A percentile compares a stretch with the other conserved stretches of the same genome.
Evolutionary conservation across 495 filamentous ascomycete genomes (phyloP).

Genomic region (Durotheca rogersii): DNA sequence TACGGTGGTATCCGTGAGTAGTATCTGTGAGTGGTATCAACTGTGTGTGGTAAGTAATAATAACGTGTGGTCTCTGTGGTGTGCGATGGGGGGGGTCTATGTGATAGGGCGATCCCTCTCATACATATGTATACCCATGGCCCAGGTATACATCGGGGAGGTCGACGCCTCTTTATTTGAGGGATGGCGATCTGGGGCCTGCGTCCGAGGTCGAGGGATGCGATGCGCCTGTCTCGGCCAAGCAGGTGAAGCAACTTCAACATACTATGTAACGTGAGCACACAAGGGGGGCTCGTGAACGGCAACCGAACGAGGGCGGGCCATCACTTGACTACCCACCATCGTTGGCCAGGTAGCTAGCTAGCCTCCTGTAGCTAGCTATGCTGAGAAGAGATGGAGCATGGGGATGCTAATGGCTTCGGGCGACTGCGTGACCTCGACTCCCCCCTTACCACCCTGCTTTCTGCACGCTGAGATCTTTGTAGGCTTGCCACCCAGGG

Average conservation of each 20-base stretch:
- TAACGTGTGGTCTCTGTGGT: too few species aligned
- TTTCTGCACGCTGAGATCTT: constrained; percentile 11
- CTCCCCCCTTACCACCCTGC: constrained; percentile 18
- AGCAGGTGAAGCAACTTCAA: constrained; percentile 20
- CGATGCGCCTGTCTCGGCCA: constrained; percentile 25
- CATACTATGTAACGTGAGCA: constrained; percentile 19
- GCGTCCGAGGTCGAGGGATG: too few species aligned
- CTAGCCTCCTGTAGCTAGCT: constrained; percentile 3
- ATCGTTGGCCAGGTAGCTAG: constrained; percentile 4
- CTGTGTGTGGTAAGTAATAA: too few species aligned
- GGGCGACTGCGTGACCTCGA: constrained; percentile 23
- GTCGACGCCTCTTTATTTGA: constrained; percentile 18
- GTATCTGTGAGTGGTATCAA: too few species aligned
- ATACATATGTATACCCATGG: neutral
- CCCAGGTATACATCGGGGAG: constrained; percentile 27
- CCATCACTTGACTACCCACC: constrained; percentile 27
- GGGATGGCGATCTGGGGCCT: constrained; percentile 23
- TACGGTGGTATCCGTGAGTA: too few species aligned
- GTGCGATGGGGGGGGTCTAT: too few species aligned
- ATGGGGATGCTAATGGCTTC: constrained; percentile 19
- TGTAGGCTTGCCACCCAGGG: constrained; percentile 3
- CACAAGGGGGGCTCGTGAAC: constrained; percentile 14
- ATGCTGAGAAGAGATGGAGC: constrained; percentile 7
- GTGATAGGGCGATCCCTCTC: constrained; percentile 7
- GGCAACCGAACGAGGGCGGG: constrained; percentile 26